Conservation (phyloP, 2,329 filamentous ascomycete species). For the Fusarium oligoseptatum region DNA sequence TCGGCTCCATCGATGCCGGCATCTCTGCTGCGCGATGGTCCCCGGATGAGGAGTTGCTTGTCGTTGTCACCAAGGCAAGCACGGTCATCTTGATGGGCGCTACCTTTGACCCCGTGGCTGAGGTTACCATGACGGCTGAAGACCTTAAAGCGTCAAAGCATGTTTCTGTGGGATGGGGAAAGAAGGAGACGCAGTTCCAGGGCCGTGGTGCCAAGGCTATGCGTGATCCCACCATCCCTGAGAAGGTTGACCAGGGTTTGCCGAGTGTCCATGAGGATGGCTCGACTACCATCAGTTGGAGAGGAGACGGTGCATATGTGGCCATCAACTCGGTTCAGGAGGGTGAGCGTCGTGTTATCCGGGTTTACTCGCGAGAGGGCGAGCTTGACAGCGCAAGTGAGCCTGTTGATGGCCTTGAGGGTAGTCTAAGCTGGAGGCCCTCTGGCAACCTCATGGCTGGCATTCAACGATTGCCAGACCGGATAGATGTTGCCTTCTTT, state of each 20-base stretch:
- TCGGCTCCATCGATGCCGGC: slow-evolving; percentile 92
- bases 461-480: slow-evolving; percentile 77
- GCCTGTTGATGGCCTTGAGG: slow-evolving; percentile 92
- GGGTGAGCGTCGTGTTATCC: slow-evolving; percentile 79
- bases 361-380: slow-evolving; percentile 92
- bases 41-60: slow-evolving; percentile 91
- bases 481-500: slow-evolving; percentile 91
- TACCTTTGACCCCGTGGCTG: slow-evolving; percentile 85
- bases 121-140: slow-evolving; percentile 77
- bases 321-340: slow-evolving; percentile 85
- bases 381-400: slow-evolving; percentile 93
- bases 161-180: slow-evolving; percentile 98
- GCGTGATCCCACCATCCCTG: slow-evolving; percentile 93
- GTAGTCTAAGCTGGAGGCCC: slow-evolving; percentile 89
- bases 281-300: slow-evolving; percentile 84
- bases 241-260: slow-evolving; percentile 87
- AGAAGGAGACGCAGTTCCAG: slow-evolving; percentile 97
- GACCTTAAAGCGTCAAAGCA: slow-evolving; percentile 91
- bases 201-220: slow-evolving; percentile 89
- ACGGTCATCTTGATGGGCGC: slow-evolving; percentile 94
- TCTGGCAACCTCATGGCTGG: slow-evolving; percentile 91
- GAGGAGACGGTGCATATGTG: slow-evolving; percentile 92
- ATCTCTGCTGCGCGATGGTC: slow-evolving; percentile 94
- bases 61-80: slow-evolving; percentile 82
- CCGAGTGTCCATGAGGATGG: slow-evolving; percentile 81